Conservation (phyloP, 2,329 filamentous ascomycete species). For the Fusarium sp. region DNA sequence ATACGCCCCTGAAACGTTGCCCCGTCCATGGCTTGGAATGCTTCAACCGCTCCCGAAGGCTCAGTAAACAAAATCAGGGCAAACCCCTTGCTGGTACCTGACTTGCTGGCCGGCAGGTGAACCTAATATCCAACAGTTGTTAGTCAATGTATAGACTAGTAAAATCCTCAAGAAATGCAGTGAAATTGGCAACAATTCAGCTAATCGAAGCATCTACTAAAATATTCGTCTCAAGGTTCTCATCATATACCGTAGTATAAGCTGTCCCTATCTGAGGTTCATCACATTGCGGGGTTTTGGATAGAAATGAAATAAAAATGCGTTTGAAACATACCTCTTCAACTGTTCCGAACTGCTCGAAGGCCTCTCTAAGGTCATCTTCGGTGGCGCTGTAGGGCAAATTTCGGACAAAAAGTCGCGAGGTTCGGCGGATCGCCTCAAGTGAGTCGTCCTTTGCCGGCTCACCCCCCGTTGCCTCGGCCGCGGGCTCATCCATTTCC, state of each 20-base stretch:
- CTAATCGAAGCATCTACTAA: slow-evolving; percentile 99
- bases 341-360: slow-evolving; percentile 77
- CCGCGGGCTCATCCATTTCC: slow-evolving; percentile 43
- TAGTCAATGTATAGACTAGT: slow-evolving; percentile 40
- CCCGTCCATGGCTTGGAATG: slow-evolving; percentile 83
- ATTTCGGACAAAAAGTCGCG: slow-evolving; percentile 89
- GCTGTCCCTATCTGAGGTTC: slow-evolving; percentile 99
- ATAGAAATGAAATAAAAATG: slow-evolving; percentile 23
- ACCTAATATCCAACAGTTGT: slow-evolving; percentile 67
- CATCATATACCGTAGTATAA: slow-evolving; percentile 94
- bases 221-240: slow-evolving; percentile 89
- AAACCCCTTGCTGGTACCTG: slow-evolving; percentile 86
- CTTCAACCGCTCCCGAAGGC: slow-evolving; percentile 77
- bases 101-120: slow-evolving; percentile 81
- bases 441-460: slow-evolving; percentile 44
- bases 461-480: slow-evolving; percentile 41
- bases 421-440: slow-evolving; percentile 71
- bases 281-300: slow-evolving; percentile 72
- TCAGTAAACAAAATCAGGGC: slow-evolving; percentile 85
- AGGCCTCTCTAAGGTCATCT: slow-evolving; percentile 78
- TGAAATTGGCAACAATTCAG: slow-evolving; percentile 66
- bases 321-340: slow-evolving; percentile 79
- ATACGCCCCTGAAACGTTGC: slow-evolving; percentile 92
- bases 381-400: slow-evolving; percentile 83
- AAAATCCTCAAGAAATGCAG: slow-evolving; percentile 37